A percentile compares a stretch with the other conserved stretches of the same genome.
These are phyloP conservation scores for Neurospora sp. DNA, from an alignment of 495 filamentous ascomycete genomes.

Conservation along the genomic window DNA sequence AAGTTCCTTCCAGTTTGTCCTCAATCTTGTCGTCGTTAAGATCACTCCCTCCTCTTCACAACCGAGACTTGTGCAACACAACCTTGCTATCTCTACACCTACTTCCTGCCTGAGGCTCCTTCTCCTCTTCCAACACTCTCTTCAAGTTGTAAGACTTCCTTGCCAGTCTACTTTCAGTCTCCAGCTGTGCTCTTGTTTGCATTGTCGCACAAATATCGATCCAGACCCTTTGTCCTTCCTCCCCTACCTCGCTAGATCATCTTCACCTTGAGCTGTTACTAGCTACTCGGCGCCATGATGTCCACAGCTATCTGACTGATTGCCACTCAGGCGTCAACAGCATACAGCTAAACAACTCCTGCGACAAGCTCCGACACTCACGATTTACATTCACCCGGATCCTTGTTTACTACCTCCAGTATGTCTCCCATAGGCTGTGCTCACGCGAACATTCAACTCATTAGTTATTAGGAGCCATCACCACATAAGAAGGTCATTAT, in stretches of 20 bases:
- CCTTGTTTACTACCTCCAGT: neutral
- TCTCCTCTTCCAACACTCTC: neutral
- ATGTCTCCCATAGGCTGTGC: neutral
- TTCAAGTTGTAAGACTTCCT: neutral
- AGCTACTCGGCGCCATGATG: neutral
- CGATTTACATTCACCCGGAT: neutral
- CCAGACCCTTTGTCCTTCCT: neutral
- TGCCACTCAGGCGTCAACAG: neutral
- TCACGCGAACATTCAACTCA: neutral
- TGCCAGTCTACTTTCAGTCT: neutral
- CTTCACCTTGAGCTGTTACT: neutral
- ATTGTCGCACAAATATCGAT: neutral
- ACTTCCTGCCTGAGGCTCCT: neutral
- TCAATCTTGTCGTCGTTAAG: neutral
- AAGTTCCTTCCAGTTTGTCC: neutral
- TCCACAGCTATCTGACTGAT: neutral
- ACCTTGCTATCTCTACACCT: neutral
- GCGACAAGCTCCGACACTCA: neutral
- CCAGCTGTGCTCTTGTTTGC: neutral
- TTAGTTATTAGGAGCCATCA: neutral
- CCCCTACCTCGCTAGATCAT: neutral
- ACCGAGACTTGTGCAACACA: neutral
- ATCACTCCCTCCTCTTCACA: neutral
- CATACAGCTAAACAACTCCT: no score
- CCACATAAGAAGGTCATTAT: neutral